A percentile compares a stretch with the other conserved stretches of the same genome.
These are phyloP conservation scores for Spathaspora sp. DNA, from an alignment of 805 yeast species.

Conservation along the genomic window DNA sequence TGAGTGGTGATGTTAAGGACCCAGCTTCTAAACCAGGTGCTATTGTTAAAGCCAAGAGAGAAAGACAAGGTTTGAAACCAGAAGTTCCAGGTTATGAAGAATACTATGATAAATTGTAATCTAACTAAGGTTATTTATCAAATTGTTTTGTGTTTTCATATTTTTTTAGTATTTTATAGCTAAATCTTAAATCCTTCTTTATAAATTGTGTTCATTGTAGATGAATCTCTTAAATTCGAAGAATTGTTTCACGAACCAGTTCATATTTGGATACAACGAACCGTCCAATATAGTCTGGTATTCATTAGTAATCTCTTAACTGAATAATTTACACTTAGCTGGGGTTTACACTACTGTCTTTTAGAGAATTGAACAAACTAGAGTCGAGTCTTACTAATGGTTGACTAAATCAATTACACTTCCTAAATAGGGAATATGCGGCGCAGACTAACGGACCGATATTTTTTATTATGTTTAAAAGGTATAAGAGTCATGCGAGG, in stretches of 20 bases:
- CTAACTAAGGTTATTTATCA: slow-evolving; percentile 3
- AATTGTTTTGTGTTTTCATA: background rate
- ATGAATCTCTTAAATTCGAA: too few species aligned
- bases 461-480: background rate
- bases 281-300: too few species aligned
- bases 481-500: background rate
- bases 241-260: too few species aligned
- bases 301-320: too few species aligned
- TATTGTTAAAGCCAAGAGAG: slow-evolving; percentile 64
- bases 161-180: background rate
- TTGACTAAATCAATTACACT: background rate
- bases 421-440: background rate
- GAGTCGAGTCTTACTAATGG: too few species aligned
- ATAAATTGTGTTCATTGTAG: background rate
- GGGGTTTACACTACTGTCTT: too few species aligned
- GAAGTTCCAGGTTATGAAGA: slow-evolving; percentile 99
- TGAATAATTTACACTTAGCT: too few species aligned
- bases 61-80: slow-evolving; percentile 96
- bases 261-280: too few species aligned
- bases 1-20: slow-evolving; percentile 91
- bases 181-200: slow-evolving; percentile 1
- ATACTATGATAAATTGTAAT: slow-evolving; percentile 89
- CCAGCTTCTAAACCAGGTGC: slow-evolving; percentile 66
- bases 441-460: background rate
- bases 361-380: too few species aligned